These are phyloP conservation scores for Pharnaceum exiguum DNA, from an alignment of 148 eudicot species.

Conservation along the genomic window DNA sequence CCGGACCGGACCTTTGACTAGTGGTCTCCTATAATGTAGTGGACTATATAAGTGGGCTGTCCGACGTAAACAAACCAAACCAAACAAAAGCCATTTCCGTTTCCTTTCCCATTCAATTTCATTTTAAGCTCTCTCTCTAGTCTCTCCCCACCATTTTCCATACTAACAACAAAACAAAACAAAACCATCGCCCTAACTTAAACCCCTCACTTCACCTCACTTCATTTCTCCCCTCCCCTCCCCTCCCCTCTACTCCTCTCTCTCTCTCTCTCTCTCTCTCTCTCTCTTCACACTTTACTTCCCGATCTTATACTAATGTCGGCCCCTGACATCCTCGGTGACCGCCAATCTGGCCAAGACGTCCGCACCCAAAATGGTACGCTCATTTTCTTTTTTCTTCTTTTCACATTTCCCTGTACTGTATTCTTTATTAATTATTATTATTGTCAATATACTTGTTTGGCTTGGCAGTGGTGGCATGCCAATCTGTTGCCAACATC, in stretches of 20 bases:
- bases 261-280: neutral
- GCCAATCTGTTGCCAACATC: constrained; percentile 84
- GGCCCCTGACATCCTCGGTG: constrained; percentile 79
- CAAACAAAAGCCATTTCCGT: too few species aligned
- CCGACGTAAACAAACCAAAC: too few species aligned
- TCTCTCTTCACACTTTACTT: neutral
- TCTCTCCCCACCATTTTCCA: too few species aligned
- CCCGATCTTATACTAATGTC: constrained; percentile 13
- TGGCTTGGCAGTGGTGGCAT: constrained; percentile 62
- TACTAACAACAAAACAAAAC: too few species aligned
- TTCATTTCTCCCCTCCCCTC: too few species aligned
- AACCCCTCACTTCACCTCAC: too few species aligned
- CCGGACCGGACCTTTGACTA: too few species aligned
- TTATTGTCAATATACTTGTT: neutral
- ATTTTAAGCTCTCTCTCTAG: too few species aligned
- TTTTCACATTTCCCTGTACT: neutral
- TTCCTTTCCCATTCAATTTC: too few species aligned
- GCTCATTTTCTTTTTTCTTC: neutral
- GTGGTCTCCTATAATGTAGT: too few species aligned
- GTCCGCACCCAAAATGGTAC: constrained; percentile 93
- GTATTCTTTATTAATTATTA: neutral
- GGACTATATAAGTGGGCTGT: too few species aligned
- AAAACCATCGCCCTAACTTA: too few species aligned
- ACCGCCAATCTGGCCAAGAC: constrained; percentile 94
- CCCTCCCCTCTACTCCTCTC: neutral